Base-by-base conservation (phyloP, 1,284 basidiomycete genomes). In the Coriolopsis trogii region DNA sequence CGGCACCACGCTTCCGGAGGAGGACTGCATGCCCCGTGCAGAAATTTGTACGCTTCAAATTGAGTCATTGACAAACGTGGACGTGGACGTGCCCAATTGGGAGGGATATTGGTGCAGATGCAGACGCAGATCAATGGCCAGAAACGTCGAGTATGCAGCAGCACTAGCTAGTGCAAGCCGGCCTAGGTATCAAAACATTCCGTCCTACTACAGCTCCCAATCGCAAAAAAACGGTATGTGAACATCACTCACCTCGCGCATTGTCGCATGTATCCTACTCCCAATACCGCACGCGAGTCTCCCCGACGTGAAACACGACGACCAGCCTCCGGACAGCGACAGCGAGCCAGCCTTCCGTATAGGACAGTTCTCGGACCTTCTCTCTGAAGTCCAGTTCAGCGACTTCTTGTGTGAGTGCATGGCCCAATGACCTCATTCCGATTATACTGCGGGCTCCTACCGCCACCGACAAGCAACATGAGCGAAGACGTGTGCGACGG, bases 211-310 rank as follows among this genome's bases (percentile, higher is more conserved):
- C 13, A 29, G 29, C n/a, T n/a, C 10, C 15, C 28, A 18, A 7
- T 21, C 38, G 13, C 43, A 23, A 6, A 37, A 33, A 6, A 4
- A 18, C 23, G 23, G 30, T 4, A 3, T 18, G n/a, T 23, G 5
- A 23, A 39, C 23, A 9, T 15, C 20, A 63, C 84, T 64, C 62
- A 93, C 94, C 94, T 76, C 80, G 74, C 49, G 86, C 84, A 70
- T 98, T 98, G 71, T 93, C 89, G 58, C 83, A 87, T 6, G 95
- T 98, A 59, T 95, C 91, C 83, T 90, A 97, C 71, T 93, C 91
- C 7, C 78, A 84, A 57, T 80, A 83, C 67, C 88, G 80, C 63
- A 73, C 74, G 30, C 86, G 72, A 39, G 74, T 73, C 45, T 82
- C 75, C 20, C 80, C 82, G 49, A 94, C 74, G 70, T 89, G 78